These are phyloP conservation scores for Inonotus hispidus DNA, from an alignment of 1,284 basidiomycete genomes.

Conservation along the genomic window DNA sequence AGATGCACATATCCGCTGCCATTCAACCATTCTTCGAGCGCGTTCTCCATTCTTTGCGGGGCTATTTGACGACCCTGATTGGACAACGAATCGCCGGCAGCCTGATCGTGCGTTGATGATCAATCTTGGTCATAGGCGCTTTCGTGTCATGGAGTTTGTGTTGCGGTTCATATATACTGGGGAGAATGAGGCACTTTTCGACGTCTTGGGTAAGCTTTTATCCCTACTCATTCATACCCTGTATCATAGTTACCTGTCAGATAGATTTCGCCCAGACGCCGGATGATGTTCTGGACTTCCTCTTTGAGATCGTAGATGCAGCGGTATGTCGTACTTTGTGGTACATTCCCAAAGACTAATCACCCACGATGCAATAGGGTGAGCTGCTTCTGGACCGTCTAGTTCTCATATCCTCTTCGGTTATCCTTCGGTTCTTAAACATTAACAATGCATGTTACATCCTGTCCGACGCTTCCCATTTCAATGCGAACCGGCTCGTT, in stretches of 20 bases:
- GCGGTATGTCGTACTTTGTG: conserved; percentile 49
- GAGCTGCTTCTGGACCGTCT: conserved; percentile 87
- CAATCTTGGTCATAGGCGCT: conserved; percentile 70
- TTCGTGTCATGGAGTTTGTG: conserved; percentile 75
- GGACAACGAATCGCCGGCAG: conserved; percentile 62
- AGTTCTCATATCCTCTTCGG: conserved; percentile 75
- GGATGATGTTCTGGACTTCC: conserved; percentile 82
- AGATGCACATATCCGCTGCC: conserved; percentile 64
- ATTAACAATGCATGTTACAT: conserved; percentile 79
- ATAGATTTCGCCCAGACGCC: conserved; percentile 59
- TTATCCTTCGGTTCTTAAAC: conserved; percentile 68
- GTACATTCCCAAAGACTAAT: neutral
- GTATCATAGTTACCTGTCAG: neutral
- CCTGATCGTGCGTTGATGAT: conserved; percentile 53
- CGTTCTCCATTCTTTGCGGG: conserved; percentile 83
- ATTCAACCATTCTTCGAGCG: conserved; percentile 76
- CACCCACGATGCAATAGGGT: conserved; percentile 44
- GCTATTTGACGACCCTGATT: conserved; percentile 83
- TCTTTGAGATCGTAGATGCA: conserved; percentile 82
- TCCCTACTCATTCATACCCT: neutral
- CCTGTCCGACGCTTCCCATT: conserved; percentile 79
- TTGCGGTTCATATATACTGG: conserved; percentile 81
- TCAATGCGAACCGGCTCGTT: conserved; percentile 68
- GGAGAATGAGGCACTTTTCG: conserved; percentile 68
- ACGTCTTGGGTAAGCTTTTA: conserved; percentile 52